A percentile compares a stretch with the other conserved stretches of the same genome.
These are phyloP conservation scores for Fraxinus greggii DNA, from an alignment of 305 asterid species.

Conservation along the genomic window DNA sequence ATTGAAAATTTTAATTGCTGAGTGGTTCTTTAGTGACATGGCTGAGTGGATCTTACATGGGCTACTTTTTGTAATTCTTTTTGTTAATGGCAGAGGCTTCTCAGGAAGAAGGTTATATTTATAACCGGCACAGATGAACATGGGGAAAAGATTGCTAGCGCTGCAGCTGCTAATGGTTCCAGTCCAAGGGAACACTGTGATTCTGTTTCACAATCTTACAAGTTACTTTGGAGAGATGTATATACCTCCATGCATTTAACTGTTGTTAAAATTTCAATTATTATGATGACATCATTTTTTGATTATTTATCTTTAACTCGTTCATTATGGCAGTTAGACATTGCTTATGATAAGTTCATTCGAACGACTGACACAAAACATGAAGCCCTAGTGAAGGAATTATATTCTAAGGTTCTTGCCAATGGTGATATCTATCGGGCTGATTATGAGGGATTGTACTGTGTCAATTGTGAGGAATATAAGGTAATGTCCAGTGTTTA, in stretches of 20 bases:
- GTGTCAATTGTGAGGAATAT: constrained; percentile 95
- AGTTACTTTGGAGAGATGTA: constrained; percentile 82
- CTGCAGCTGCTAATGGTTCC: constrained; percentile 74
- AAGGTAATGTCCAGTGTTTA: constrained; percentile 51
- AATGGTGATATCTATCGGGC: constrained; percentile 88
- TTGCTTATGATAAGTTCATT: constrained; percentile 82
- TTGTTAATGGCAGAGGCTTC: constrained; percentile 65
- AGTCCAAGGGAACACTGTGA: constrained; percentile 78
- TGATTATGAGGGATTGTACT: constrained; percentile 90
- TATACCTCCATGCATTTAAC: not conserved
- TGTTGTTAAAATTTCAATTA: not conserved
- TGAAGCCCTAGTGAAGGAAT: constrained; percentile 78
- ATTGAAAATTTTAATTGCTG: not conserved
- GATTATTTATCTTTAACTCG: constrained; percentile 18
- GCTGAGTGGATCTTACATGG: not conserved
- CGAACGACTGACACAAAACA: constrained; percentile 84
- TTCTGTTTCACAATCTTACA: constrained; percentile 68
- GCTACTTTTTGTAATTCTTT: constrained; percentile 4
- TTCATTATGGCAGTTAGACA: constrained; percentile 63
- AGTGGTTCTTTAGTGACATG: constrained; percentile 7
- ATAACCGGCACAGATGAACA: constrained; percentile 97
- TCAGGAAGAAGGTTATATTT: constrained; percentile 73
- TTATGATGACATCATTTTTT: constrained; percentile 5
- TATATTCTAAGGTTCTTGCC: constrained; percentile 74
- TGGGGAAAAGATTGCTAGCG: constrained; percentile 90